Base-by-base conservation (phyloP, 306 rosid species). In the Mimosa bimucronata region DNA sequence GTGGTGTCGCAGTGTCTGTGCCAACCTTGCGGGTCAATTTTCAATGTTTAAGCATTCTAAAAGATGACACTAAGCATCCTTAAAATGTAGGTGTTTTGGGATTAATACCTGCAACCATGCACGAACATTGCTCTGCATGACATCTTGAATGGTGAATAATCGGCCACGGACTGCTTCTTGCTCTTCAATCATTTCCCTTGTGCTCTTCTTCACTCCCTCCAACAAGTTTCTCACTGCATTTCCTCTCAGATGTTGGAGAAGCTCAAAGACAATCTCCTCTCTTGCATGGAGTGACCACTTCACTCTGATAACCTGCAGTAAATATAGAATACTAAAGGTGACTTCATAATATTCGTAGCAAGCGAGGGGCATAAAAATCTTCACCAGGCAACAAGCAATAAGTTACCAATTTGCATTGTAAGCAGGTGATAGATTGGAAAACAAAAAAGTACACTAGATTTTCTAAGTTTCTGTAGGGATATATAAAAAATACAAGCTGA, bases 251-350 rank as follows among this genome's bases (percentile, higher is more conserved):
- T 93, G 97, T 60, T 90, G 94, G 85, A 90, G 90, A 87, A 96
- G 98, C 88, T 96, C 99, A 80, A 88, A 90, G 44, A 89, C 81
- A 45, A 93, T 96, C 86, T 96, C 99, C 29, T 96, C 98, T 80
- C 99, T 89, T n/a, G 99, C 99, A 82, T 96, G 99, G 84, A 93
- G 97, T 18, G 97, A 90, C 99, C 97, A 93, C 81, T 96, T 96
- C 79, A 96, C 99, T 85, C 98, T 90, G 77, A 96, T 96, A 83
- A 96, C 99, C 99, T 96, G 84, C 83, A 78, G 69, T 37, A 6
- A 57, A 69, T 77, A 58, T 62, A 77, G 61, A 46, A 48, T 61
- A 73, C 48, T 25, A 48, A 66, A 66, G 57, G 82, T 10, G 55
- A 73, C 40, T 53, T 71, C n/a, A 31, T 66, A 10, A 7, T 50